phyloP scores from a whole-genome alignment of 495 filamentous ascomycete species.

The Cladorrhinum samala region DNA sequence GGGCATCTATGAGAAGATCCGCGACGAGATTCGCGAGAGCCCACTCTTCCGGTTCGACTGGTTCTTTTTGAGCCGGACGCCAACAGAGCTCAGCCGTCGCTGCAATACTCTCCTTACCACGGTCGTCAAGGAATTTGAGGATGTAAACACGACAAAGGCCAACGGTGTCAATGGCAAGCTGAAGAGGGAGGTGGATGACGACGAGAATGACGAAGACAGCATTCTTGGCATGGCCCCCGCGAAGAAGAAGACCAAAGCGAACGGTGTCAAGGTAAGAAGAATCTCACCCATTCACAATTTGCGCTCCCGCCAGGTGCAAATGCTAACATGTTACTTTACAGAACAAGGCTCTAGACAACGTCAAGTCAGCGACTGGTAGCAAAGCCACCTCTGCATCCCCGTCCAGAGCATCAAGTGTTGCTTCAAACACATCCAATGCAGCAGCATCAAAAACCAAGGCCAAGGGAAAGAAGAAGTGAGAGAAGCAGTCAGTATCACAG shows the following conservation, averaged over 20 bases:
- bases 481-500: not conserved
- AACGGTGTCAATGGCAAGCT: conserved; percentile 67
- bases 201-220: conserved; percentile 78
- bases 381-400: conserved; percentile 52
- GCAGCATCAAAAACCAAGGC: conserved; percentile 38
- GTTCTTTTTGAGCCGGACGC: conserved; percentile 95
- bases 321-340: conserved; percentile 27
- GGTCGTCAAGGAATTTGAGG: conserved; percentile 88
- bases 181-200: conserved; percentile 65
- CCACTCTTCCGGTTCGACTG: conserved; percentile 97
- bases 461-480: conserved; percentile 53
- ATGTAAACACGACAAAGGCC: conserved; percentile 43
- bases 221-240: conserved; percentile 66
- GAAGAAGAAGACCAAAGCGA: conserved; percentile 85
- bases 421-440: conserved; percentile 39
- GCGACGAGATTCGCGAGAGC: conserved; percentile 88
- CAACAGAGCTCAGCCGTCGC: conserved; percentile 81
- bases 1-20: conserved; percentile 75
- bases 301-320: not conserved
- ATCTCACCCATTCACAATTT: not conserved
- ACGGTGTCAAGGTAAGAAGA: conserved; percentile 57
- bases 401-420: conserved; percentile 49
- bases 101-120: conserved; percentile 94
- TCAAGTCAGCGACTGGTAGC: conserved; percentile 49
- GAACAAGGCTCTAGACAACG: conserved; percentile 59